phyloP scores from a whole-genome alignment of 2,329 filamentous ascomycete genomes.

The Aureobasidium mangrovei region DNA sequence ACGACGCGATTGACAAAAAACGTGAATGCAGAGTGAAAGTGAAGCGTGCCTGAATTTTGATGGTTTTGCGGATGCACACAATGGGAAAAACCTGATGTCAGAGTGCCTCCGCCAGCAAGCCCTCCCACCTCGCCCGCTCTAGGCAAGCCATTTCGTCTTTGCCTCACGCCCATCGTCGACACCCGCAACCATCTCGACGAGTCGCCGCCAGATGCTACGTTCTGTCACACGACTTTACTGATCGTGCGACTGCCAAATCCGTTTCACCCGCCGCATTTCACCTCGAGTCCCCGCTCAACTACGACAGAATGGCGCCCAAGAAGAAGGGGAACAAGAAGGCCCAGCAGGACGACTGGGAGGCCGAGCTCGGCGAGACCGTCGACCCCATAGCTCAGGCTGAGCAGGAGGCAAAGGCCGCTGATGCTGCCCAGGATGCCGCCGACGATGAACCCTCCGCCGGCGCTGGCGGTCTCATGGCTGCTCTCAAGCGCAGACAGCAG shows the following conservation, averaged over 20 bases:
- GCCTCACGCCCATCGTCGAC: neutral
- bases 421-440: slow-evolving; percentile 39
- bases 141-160: too few species aligned
- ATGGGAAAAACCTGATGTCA: too few species aligned
- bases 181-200: neutral
- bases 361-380: slow-evolving; percentile 73
- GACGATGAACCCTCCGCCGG: slow-evolving; percentile 44
- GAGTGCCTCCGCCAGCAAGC: too few species aligned
- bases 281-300: neutral
- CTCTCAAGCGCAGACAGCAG: slow-evolving; percentile 46
- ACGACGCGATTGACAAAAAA: neutral
- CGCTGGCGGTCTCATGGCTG: slow-evolving; percentile 41
- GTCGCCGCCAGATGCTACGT: slow-evolving; percentile 3
- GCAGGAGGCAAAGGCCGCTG: slow-evolving; percentile 35
- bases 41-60: neutral
- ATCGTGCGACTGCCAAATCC: slow-evolving; percentile 4
- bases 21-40: too few species aligned
- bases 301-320: slow-evolving; percentile 71
- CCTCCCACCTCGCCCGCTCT: too few species aligned
- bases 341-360: slow-evolving; percentile 86
- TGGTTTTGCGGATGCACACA: neutral
- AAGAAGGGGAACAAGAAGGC: slow-evolving; percentile 87
- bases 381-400: slow-evolving; percentile 49
- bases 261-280: neutral
- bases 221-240: slow-evolving; percentile 10